Conservation (phyloP, 169 alveolate genomes). For the Plasmodium chabaudi region DNA sequence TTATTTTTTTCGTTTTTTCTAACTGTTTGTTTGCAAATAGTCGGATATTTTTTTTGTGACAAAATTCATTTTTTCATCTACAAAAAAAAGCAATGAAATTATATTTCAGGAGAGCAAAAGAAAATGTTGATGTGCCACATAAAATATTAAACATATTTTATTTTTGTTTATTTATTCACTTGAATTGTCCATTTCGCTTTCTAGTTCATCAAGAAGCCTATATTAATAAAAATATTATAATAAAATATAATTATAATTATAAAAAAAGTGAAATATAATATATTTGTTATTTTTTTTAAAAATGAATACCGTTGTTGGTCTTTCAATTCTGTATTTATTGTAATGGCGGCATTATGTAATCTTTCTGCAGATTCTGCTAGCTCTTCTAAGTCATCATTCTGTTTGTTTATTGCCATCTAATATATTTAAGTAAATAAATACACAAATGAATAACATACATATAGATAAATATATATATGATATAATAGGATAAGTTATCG, state of each 20-base stretch:
- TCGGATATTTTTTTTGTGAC: constrained; percentile 77
- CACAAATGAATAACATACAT: not conserved
- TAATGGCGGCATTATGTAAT: constrained; percentile 79
- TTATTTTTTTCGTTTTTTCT: constrained; percentile 12
- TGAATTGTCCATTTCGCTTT: constrained; percentile 73
- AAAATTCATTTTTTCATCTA: constrained; percentile 82
- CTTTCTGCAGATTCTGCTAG: constrained; percentile 81
- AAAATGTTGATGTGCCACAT: not conserved
- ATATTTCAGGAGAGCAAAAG: not conserved
- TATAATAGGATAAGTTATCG: not conserved
- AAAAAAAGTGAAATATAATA: not conserved
- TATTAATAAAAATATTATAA: constrained; percentile 2
- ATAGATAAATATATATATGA: not conserved
- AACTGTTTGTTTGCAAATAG: constrained; percentile 77
- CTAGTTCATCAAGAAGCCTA: constrained; percentile 73
- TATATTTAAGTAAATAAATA: not conserved
- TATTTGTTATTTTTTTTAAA: constrained; percentile 14
- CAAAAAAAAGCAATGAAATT: constrained; percentile 16
- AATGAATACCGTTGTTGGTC: constrained; percentile 74
- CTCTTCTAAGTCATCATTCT: constrained; percentile 81
- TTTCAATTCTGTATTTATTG: constrained; percentile 81
- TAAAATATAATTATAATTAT: not conserved
- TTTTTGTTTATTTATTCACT: constrained; percentile 26
- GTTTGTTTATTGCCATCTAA: constrained; percentile 73
- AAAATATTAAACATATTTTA: not conserved